Base-by-base conservation (phyloP, 1,284 basidiomycete genomes). In the Cutaneotrichosporon mucoides region DNA sequence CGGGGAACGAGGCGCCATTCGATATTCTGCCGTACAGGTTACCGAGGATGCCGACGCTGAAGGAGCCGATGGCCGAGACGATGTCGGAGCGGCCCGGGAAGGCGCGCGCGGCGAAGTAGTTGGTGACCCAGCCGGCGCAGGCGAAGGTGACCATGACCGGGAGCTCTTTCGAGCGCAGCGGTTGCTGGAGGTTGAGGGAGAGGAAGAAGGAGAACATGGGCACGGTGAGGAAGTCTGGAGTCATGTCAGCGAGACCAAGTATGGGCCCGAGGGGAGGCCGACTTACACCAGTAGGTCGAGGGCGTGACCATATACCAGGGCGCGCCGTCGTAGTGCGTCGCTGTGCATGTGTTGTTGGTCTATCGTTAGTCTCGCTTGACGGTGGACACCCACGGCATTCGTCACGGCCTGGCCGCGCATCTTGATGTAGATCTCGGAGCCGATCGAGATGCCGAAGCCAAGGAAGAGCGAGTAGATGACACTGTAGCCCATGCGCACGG, bases 361-460 rank as follows among this genome's bases (percentile, higher is more conserved):
- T 47, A 11, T 6, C 2, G 24, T 47, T 8, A 47, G 24, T 33
- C 11, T 16, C 15, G 15, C 33, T 13, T 1, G 24, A 7, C 2
- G 2, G n/a, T 2, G 3, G 46, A 33, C 7, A 47, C 46, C 11
- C 7, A 47, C 46, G 3, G 50, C 50, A n/a, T 52, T 52, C 12
- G 15, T 33, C 16, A 52, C 50, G 15, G 7, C 38, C 34, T 41
- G 15, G n/a, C 79, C 75, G 0, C 84, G 81, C 41, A 89, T 82
- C 59, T 81, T 82, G 58, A 83, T 77, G 70, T 85, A 92, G 7
- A 88, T 71, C 56, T 87, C 82, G 0, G 84, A 86, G 10, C 89
- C 89, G 61, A 92, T 89, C 1, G 88, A 84, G 15, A 92, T 84
- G 6, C 90, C 90, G 70, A 92, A 92, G 1, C 89, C 89, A 15